These are phyloP conservation scores for Kwoniella bestiolae DNA, from an alignment of 768 basidiomycete species.

Conservation along the genomic window DNA sequence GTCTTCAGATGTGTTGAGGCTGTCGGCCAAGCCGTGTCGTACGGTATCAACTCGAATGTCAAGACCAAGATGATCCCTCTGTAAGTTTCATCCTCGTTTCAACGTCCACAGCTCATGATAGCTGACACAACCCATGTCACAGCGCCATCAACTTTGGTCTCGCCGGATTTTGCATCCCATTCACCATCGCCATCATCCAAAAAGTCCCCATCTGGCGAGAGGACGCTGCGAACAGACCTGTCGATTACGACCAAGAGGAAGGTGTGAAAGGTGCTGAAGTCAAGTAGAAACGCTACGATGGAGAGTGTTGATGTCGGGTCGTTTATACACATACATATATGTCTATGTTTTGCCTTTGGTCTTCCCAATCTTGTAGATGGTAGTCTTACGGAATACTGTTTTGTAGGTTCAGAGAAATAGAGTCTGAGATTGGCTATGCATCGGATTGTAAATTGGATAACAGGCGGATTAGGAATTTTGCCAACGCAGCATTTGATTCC, in stretches of 20 bases:
- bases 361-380: no score
- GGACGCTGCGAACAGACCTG: conserved; percentile 1
- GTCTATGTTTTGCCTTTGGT: background rate
- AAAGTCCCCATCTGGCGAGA: conserved; percentile 9
- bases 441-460: background rate
- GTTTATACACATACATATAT: background rate
- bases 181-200: conserved; percentile 5
- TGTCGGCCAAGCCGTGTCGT: conserved; percentile 31
- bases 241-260: background rate
- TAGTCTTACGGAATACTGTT: no score
- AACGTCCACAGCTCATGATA: no score
- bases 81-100: no score
- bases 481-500: background rate
- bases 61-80: conserved; percentile 10
- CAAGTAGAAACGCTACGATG: background rate
- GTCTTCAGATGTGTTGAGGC: conserved; percentile 31
- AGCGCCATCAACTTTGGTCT: conserved; percentile 14
- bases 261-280: background rate
- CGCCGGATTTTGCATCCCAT: background rate
- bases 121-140: no score
- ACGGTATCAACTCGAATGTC: conserved; percentile 28
- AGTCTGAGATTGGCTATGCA: no score
- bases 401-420: no score
- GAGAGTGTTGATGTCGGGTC: background rate
- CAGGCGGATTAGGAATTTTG: background rate